Conservation (phyloP, 2,329 filamentous ascomycete genomes). For the Diaporthe velutina region DNA sequence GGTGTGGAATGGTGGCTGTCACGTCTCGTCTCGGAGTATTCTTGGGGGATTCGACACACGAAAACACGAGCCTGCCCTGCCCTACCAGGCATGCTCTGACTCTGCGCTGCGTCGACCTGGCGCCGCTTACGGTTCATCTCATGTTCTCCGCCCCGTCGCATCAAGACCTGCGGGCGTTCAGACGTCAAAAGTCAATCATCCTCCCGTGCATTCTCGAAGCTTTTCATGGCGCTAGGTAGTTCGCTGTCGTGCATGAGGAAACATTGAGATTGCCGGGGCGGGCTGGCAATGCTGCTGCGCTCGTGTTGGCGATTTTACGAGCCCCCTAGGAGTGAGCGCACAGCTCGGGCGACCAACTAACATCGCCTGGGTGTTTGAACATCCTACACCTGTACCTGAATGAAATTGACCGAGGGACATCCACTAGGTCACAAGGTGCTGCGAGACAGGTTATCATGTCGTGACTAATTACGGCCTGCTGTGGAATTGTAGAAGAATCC, state of each 20-base stretch:
- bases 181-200: not conserved
- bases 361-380: constrained; percentile 16
- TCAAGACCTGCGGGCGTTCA: not conserved
- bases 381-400: constrained; percentile 11
- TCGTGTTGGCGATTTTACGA: constrained; percentile 4
- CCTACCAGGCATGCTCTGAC: constrained; percentile 7
- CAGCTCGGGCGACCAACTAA: constrained; percentile 13
- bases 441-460: not conserved
- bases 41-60: constrained; percentile 6
- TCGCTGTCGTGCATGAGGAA: not conserved
- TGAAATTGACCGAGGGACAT: constrained; percentile 14
- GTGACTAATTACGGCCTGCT: not conserved
- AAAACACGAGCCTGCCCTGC: constrained; percentile 16
- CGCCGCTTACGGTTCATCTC: constrained; percentile 22
- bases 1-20: constrained; percentile 28
- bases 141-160: constrained; percentile 15
- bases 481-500: constrained; percentile 12
- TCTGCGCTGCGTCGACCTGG: not conserved
- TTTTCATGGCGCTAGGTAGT: not conserved
- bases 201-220: constrained; percentile 14
- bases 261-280: constrained; percentile 16
- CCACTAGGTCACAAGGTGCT: not conserved
- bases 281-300: not conserved
- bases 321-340: not conserved
- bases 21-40: constrained; percentile 28